Percentiles rank a stretch among this genome's conserved stretches.
These are phyloP conservation scores for Triticum aestivum DNA, from an alignment of 176 grass and related monocot genomes.

Conservation along the genomic window IWGSC_CS_RefSeq_v2.1 NC_057797.1:631255282-631255781, in stretches of 20 bases:
- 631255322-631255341: constrained; percentile 67
- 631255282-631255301: constrained; percentile 95
- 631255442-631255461: neutral
- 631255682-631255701: constrained; percentile 83
- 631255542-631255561: constrained; percentile 48
- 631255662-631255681: constrained; percentile 81
- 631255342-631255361: constrained; percentile 75
- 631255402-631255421: neutral
- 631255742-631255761: constrained; percentile 93
- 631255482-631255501: constrained; percentile 97
- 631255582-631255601: constrained; percentile 78
- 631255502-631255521: constrained; percentile 89
- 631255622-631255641: constrained; percentile 88
- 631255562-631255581: constrained; percentile 78
- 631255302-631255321: constrained; percentile 89
- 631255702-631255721: constrained; percentile 85
- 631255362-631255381: constrained; percentile 75
- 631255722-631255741: constrained; percentile 94
- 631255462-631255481: constrained; percentile 12
- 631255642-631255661: constrained; percentile 92
- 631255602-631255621: constrained; percentile 68
- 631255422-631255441: too few relatives aligned
- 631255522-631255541: constrained; percentile 59
- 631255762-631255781: constrained; percentile 73
- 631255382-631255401: constrained; percentile 27